These are phyloP conservation scores for Ceratonia siliqua DNA, from an alignment of 306 rosid genomes.

Conservation along the genomic window DNA sequence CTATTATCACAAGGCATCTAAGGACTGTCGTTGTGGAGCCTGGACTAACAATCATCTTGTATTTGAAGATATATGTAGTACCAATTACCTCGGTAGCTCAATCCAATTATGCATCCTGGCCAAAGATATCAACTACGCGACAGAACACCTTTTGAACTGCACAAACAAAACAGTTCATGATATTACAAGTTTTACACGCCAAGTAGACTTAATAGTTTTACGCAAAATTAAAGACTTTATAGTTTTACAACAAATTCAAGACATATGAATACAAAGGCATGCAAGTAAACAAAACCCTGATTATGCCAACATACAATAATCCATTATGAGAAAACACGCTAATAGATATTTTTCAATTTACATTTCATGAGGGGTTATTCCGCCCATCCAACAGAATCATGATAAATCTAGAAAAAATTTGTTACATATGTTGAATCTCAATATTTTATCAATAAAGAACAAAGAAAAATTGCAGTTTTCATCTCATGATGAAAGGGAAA, in stretches of 20 bases:
- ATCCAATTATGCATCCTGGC: constrained; percentile 18
- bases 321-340: background rate
- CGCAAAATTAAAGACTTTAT: no score
- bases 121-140: constrained; percentile 56
- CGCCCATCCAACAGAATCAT: background rate
- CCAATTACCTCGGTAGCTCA: constrained; percentile 10
- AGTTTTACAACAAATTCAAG: no score
- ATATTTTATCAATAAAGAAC: background rate
- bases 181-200: constrained; percentile 24
- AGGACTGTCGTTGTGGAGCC: background rate
- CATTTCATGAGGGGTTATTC: background rate
- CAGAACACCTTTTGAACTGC: constrained; percentile 94
- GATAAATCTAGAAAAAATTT: background rate
- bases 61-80: constrained; percentile 9
- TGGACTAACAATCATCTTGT: background rate
- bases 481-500: background rate
- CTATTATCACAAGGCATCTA: constrained; percentile 1
- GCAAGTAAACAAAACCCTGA: constrained; percentile 20
- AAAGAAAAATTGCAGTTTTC: background rate
- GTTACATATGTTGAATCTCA: background rate
- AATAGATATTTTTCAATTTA: background rate
- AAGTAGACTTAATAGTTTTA: background rate
- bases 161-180: constrained; percentile 19
- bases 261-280: constrained; percentile 10
- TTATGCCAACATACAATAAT: background rate